phyloP scores from a whole-genome alignment of 2,329 filamentous ascomycete species.

The Fusarium kyushuense region DNA sequence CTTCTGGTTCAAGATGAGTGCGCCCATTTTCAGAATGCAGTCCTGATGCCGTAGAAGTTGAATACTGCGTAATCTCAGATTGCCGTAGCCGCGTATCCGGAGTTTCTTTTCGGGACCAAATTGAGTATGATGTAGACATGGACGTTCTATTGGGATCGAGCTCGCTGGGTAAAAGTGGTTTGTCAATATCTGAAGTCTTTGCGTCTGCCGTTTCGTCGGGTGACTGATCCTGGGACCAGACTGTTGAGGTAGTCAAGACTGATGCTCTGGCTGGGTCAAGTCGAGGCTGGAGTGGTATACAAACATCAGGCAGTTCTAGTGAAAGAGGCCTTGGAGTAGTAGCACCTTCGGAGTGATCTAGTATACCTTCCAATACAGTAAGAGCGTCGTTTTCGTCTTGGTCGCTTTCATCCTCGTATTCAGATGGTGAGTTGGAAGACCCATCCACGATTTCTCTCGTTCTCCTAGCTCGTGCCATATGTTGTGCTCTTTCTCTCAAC shows the following conservation, averaged over 20 bases:
- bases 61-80: slow-evolving; percentile 21
- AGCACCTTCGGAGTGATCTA: slow-evolving; percentile 13
- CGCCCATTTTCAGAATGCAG: slow-evolving; percentile 23
- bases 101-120: slow-evolving; percentile 15
- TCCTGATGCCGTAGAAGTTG: slow-evolving; percentile 31
- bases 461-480: slow-evolving; percentile 6
- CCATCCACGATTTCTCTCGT: slow-evolving; percentile 4
- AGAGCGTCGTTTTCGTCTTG: slow-evolving; percentile 26
- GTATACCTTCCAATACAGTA: slow-evolving; percentile 27
- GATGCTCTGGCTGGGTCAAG: slow-evolving; percentile 19
- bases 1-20: slow-evolving; percentile 9
- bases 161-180: slow-evolving; percentile 25
- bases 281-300: slow-evolving; percentile 22
- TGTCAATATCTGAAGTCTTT: slow-evolving; percentile 24
- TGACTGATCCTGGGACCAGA: slow-evolving; percentile 24
- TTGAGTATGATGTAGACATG: slow-evolving; percentile 23
- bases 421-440: slow-evolving; percentile 30
- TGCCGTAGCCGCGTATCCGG: slow-evolving; percentile 26
- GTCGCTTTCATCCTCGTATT: slow-evolving; percentile 24
- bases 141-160: slow-evolving; percentile 19
- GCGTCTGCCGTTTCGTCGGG: slow-evolving; percentile 1
- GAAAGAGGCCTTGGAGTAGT: slow-evolving; percentile 30
- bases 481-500: slow-evolving; percentile 16
- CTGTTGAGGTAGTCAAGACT: slow-evolving; percentile 30
- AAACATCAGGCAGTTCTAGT: slow-evolving; percentile 22